Evolutionary conservation across 1,284 basidiomycete genomes (phyloP).

Genomic region (Neonothopanus nambi): DNA sequence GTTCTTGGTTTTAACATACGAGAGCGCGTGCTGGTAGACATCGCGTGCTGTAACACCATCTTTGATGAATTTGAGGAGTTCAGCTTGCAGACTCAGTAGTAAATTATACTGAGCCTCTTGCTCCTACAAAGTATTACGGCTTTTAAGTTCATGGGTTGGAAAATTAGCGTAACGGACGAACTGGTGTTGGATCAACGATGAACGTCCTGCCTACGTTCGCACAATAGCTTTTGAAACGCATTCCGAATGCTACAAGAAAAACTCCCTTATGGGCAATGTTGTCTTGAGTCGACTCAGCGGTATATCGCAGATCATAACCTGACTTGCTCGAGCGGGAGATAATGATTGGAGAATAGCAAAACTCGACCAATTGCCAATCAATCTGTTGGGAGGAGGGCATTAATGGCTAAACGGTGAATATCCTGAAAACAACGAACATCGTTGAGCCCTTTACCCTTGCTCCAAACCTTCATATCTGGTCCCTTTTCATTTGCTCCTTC

Average conservation of each 20-base stretch:
- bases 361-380: slow-evolving; percentile 88
- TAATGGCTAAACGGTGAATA: neutral
- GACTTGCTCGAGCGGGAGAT: slow-evolving; percentile 83
- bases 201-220: slow-evolving; percentile 92
- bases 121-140: slow-evolving; percentile 52
- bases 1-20: slow-evolving; percentile 77
- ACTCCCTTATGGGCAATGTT: slow-evolving; percentile 90
- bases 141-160: neutral
- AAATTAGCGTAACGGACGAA: slow-evolving; percentile 33
- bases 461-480: slow-evolving; percentile 89
- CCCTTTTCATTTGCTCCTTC: slow-evolving; percentile 75
- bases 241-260: slow-evolving; percentile 84
- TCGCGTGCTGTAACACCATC: slow-evolving; percentile 81
- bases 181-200: slow-evolving; percentile 91
- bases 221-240: slow-evolving; percentile 93
- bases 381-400: slow-evolving; percentile 47
- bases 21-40: slow-evolving; percentile 77
- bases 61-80: slow-evolving; percentile 77
- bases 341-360: slow-evolving; percentile 94
- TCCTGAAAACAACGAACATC: slow-evolving; percentile 55
- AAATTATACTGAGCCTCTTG: slow-evolving; percentile 88
- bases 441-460: slow-evolving; percentile 71
- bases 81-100: slow-evolving; percentile 77
- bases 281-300: slow-evolving; percentile 83
- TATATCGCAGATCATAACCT: slow-evolving; percentile 88